phyloP scores from a whole-genome alignment of 495 filamentous ascomycete species.

The Geoglossum glabrum region DNA sequence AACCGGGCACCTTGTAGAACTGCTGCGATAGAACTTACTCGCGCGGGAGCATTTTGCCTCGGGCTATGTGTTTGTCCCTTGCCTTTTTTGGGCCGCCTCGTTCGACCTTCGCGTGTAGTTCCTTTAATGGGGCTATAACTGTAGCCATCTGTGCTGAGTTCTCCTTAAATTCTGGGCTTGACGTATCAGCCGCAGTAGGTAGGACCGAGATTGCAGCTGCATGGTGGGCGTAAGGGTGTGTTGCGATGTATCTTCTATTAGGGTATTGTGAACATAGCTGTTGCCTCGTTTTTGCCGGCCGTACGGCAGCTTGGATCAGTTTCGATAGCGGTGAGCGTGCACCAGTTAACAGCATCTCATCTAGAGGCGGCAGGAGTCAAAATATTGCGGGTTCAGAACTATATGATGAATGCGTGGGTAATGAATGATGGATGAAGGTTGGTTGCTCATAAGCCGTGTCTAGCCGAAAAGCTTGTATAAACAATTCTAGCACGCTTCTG shows the following conservation, averaged over 20 bases:
- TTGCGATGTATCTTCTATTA: constrained; percentile 20
- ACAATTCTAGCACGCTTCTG: no score
- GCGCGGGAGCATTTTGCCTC: constrained; percentile 86
- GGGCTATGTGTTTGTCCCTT: constrained; percentile 65
- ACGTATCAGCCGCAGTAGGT: constrained; percentile 53
- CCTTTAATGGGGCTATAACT: constrained; percentile 40
- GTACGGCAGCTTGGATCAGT: neutral
- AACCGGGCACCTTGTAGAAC: neutral
- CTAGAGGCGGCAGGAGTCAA: neutral
- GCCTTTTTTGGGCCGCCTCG: constrained; percentile 68
- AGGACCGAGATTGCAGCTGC: constrained; percentile 54
- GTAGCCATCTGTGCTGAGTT: constrained; percentile 65
- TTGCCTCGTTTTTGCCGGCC: neutral
- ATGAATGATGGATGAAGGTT: neutral
- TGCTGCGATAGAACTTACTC: constrained; percentile 29
- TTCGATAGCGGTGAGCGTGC: neutral
- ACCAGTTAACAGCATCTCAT: neutral
- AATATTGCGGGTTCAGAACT: no score
- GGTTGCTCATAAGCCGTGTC: neutral
- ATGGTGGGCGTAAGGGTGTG: constrained; percentile 25
- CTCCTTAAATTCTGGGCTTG: constrained; percentile 57
- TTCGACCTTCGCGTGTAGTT: constrained; percentile 47
- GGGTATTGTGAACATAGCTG: neutral
- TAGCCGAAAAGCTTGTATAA: no score
- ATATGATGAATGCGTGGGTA: no score